phyloP scores from a whole-genome alignment of 257 asterid species.

The Anisodus acutangulus region DNA sequence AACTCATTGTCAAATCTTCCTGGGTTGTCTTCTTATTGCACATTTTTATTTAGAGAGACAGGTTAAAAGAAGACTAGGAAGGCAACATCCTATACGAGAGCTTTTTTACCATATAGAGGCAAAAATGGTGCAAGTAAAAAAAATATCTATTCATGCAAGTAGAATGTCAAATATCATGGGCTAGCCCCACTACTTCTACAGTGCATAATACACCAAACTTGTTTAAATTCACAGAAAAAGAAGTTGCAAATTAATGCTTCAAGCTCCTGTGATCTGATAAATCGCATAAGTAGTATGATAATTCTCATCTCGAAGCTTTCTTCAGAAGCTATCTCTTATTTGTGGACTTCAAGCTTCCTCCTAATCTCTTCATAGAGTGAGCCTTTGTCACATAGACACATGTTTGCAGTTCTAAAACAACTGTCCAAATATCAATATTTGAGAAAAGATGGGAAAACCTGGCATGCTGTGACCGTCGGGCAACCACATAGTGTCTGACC shows the following conservation, averaged over 20 bases:
- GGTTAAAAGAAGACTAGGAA: constrained; percentile 8
- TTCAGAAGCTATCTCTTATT: neutral
- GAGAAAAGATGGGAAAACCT: constrained; percentile 50
- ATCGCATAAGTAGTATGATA: neutral
- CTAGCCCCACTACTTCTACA: neutral
- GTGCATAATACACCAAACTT: neutral
- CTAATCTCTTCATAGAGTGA: neutral
- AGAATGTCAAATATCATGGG: neutral
- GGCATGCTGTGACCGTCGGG: constrained; percentile 71
- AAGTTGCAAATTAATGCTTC: neutral
- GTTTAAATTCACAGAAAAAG: neutral
- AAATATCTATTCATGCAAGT: neutral
- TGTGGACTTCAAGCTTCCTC: neutral
- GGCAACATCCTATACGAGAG: neutral
- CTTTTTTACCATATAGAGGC: neutral
- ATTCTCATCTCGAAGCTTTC: neutral
- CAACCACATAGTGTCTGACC: constrained; percentile 93
- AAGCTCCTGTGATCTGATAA: constrained; percentile 9
- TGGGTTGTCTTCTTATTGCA: neutral
- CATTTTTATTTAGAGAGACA: neutral
- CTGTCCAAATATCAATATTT: neutral
- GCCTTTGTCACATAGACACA: neutral
- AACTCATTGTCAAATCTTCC: neutral
- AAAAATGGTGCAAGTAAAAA: neutral
- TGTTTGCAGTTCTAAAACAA: neutral